These are phyloP conservation scores for Theileria annulata DNA, from an alignment of 169 alveolate genomes.

Conservation along the genomic window DNA sequence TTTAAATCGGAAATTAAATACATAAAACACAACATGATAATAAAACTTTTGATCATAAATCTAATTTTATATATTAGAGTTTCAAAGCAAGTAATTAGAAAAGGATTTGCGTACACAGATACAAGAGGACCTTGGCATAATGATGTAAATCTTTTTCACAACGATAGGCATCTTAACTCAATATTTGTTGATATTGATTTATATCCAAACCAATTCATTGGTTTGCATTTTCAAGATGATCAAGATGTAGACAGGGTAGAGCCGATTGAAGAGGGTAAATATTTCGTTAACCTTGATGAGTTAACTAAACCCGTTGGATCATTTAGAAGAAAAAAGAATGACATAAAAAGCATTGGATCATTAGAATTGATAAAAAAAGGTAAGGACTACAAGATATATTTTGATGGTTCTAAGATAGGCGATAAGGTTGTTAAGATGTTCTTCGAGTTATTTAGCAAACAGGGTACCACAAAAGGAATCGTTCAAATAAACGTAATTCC, in stretches of 20 bases:
- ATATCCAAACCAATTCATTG: no score
- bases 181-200: no score
- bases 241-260: background rate
- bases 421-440: background rate
- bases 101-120: no score
- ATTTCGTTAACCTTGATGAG: background rate
- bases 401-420: background rate
- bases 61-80: no score
- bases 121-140: no score
- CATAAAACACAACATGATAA: no score
- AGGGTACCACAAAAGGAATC: background rate
- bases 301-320: background rate
- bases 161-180: no score
- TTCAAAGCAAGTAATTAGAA: no score
- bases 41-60: no score
- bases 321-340: background rate
- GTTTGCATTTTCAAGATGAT: background rate
- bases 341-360: background rate
- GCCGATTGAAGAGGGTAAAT: background rate
- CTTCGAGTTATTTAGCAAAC: background rate
- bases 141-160: no score
- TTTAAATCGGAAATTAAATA: no score
- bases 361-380: background rate
- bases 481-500: conserved; percentile 15
- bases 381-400: background rate